phyloP scores from a whole-genome alignment of 257 asterid species.

The Anisodus acutangulus region DNA sequence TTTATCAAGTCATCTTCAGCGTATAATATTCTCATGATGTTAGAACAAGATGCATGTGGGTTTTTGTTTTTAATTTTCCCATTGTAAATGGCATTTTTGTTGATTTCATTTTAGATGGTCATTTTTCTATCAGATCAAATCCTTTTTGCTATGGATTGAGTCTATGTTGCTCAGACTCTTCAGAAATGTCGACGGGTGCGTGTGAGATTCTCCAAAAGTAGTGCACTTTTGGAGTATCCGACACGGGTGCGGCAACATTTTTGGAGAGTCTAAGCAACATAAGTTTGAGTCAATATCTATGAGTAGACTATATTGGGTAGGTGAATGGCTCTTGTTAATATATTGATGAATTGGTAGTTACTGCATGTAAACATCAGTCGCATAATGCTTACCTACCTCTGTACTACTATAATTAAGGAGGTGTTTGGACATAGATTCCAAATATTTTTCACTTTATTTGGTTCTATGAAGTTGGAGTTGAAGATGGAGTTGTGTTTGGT shows the following conservation, averaged over 20 bases:
- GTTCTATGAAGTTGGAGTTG: no score
- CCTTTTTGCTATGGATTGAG: background rate
- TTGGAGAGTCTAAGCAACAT: no score
- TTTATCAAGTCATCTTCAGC: background rate
- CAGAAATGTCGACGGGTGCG: no score
- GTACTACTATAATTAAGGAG: background rate
- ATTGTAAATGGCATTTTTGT: background rate
- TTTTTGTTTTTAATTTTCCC: background rate
- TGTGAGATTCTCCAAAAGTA: no score
- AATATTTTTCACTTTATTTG: no score
- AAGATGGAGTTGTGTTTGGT: no score
- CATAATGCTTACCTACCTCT: background rate
- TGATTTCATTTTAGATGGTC: constrained; percentile 9
- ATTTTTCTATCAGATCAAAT: background rate
- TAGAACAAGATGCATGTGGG: background rate
- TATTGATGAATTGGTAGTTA: background rate
- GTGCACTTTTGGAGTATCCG: no score
- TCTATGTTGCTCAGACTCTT: no score
- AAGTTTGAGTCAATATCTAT: background rate
- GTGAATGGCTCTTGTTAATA: background rate
- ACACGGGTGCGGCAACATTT: no score
- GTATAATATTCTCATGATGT: background rate
- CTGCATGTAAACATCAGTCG: background rate
- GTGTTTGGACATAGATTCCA: no score
- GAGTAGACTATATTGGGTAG: background rate